phyloP scores from a whole-genome alignment of 805 yeast species.

The Metschnikowia baotianmanensis region DNA sequence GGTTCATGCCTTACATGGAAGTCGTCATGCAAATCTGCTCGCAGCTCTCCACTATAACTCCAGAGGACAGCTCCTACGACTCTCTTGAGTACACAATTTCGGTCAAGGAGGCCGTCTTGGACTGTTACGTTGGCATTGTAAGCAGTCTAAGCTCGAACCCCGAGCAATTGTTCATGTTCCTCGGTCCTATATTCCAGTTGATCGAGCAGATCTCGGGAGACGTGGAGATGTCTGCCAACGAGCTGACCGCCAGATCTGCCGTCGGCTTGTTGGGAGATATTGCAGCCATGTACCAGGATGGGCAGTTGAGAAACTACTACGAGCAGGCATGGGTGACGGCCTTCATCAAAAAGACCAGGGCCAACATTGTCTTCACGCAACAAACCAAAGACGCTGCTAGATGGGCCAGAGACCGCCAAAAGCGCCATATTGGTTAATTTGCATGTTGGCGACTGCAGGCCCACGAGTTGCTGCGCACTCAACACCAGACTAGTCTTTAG shows the following conservation, averaged over 20 bases:
- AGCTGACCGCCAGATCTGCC: constrained; percentile 74
- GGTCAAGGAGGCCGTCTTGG: constrained; percentile 86
- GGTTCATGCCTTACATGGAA: constrained; percentile 71
- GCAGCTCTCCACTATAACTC: constrained; percentile 59
- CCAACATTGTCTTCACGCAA: constrained; percentile 57
- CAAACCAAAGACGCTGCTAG: constrained; percentile 87
- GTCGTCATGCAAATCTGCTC: constrained; percentile 78
- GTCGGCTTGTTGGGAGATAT: constrained; percentile 93
- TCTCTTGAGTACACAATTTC: constrained; percentile 69
- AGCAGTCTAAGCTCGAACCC: constrained; percentile 81
- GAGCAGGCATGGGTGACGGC: constrained; percentile 76
- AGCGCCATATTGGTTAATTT: constrained; percentile 30
- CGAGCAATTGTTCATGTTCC: constrained; percentile 59
- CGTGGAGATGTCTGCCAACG: constrained; percentile 57
- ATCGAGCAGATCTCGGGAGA: constrained; percentile 60
- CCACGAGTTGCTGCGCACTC: not conserved
- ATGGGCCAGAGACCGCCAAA: constrained; percentile 93
- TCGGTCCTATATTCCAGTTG: constrained; percentile 69
- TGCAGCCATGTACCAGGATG: constrained; percentile 80
- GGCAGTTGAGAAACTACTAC: constrained; percentile 66
- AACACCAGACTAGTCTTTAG: not conserved
- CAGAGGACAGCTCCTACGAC: constrained; percentile 69
- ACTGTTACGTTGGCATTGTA: constrained; percentile 92
- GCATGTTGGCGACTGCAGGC: not conserved
- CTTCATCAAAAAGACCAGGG: constrained; percentile 70